phyloP scores from a whole-genome alignment of 441 rosid species.

The Erodium moschatum region DNA sequence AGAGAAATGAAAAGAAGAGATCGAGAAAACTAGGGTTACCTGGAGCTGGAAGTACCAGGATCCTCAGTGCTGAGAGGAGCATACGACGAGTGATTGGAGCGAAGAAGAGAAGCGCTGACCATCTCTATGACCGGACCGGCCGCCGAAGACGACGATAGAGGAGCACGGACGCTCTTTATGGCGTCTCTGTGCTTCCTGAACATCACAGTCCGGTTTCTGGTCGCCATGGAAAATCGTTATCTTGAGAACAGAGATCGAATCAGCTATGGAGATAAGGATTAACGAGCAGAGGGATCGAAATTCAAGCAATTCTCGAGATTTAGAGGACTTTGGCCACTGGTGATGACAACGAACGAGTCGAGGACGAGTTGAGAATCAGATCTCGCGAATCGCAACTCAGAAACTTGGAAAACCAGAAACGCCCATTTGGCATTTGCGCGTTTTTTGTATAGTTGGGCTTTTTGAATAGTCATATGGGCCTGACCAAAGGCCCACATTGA shows the following conservation, averaged over 20 bases:
- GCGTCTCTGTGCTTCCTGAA: constrained; percentile 20
- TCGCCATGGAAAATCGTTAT: constrained; percentile 12
- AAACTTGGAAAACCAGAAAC: not conserved
- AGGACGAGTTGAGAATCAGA: not conserved
- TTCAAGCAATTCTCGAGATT: not conserved
- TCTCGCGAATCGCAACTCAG: constrained; percentile 5
- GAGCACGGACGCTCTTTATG: constrained; percentile 19
- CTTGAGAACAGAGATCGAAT: not conserved
- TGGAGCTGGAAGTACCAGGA: constrained; percentile 17
- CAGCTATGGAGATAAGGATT: not conserved
- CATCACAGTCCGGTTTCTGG: constrained; percentile 18
- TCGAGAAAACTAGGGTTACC: not conserved
- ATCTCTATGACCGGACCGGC: constrained; percentile 20
- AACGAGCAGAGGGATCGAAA: not conserved
- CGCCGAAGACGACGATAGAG: constrained; percentile 13
- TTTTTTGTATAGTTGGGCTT: not conserved
- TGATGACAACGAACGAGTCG: constrained; percentile 9
- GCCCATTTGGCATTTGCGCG: not conserved
- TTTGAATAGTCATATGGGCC: not conserved
- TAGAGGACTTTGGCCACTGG: not conserved
- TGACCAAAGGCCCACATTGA: not conserved
- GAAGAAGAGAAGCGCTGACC: constrained; percentile 23
- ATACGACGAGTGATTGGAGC: constrained; percentile 16
- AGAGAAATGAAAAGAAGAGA: not conserved
- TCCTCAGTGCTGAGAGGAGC: constrained; percentile 23